Evolutionary conservation across 768 basidiomycete genomes (phyloP).

Genomic region (Lanmaoa pseudosensibilis): DNA sequence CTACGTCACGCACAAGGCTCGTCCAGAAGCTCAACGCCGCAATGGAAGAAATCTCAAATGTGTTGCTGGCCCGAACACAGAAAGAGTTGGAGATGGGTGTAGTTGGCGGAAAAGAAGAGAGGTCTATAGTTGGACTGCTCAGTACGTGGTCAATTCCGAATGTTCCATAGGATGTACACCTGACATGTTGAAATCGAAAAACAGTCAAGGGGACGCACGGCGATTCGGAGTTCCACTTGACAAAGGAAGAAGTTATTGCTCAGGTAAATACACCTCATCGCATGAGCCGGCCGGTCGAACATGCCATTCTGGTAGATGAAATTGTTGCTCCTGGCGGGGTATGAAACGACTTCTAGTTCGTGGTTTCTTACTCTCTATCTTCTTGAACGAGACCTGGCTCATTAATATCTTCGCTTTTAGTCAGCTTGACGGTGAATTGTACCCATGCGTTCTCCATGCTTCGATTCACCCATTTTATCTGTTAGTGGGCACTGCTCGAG

Average conservation of each 20-base stretch:
- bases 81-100: slow-evolving; percentile 31
- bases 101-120: slow-evolving; percentile 23
- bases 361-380: not conserved
- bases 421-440: slow-evolving; percentile 18
- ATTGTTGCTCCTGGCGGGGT: slow-evolving; percentile 18
- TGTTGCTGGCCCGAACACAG: slow-evolving; percentile 38
- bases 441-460: not conserved
- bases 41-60: slow-evolving; percentile 41
- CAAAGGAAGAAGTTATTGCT: slow-evolving; percentile 27
- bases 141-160: slow-evolving; percentile 18
- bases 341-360: slow-evolving; percentile 24
- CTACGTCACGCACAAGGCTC: slow-evolving; percentile 36
- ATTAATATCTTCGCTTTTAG: not conserved
- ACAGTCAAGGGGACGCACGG: slow-evolving; percentile 39
- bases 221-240: slow-evolving; percentile 25
- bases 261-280: slow-evolving; percentile 9
- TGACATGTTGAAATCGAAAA: not conserved
- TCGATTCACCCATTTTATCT: not conserved
- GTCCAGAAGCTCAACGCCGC: slow-evolving; percentile 34
- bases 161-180: slow-evolving; percentile 4
- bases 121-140: slow-evolving; percentile 27
- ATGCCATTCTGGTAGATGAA: slow-evolving; percentile 15
- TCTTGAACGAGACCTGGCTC: not conserved
- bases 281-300: too few species aligned
- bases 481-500: slow-evolving; percentile 58